These are phyloP conservation scores for Trichosanthes cucumerina DNA, from an alignment of 306 rosid genomes.

Conservation along the genomic window DNA sequence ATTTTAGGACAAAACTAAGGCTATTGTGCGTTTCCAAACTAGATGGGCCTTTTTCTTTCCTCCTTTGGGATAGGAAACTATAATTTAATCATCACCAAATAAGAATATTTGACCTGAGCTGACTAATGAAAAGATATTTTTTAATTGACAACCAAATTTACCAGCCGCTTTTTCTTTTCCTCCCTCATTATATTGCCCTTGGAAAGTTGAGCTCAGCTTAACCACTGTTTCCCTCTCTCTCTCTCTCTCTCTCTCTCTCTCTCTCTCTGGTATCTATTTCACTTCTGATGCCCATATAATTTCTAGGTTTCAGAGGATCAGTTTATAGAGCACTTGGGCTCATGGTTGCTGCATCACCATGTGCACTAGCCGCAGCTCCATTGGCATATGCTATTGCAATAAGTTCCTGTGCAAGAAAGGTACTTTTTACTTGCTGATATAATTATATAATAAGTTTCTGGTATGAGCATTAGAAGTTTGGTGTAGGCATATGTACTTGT, in stretches of 20 bases:
- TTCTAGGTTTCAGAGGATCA: conserved; percentile 91
- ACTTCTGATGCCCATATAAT: conserved; percentile 25
- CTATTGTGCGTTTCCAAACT: neutral
- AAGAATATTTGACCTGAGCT: neutral
- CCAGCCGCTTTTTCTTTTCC: neutral
- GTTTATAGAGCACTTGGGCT: conserved; percentile 90
- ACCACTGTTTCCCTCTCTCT: neutral
- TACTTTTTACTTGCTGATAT: conserved; percentile 15
- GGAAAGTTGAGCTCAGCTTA: neutral
- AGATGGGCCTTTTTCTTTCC: neutral
- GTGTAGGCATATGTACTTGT: neutral
- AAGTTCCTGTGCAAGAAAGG: conserved; percentile 91
- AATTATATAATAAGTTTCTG: neutral
- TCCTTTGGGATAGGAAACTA: neutral
- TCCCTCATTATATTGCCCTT: neutral
- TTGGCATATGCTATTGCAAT: conserved; percentile 93
- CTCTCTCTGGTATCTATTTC: neutral
- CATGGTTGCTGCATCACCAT: conserved; percentile 98
- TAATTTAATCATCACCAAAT: neutral
- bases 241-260: neutral
- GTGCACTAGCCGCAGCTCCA: conserved; percentile 98
- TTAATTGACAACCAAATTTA: neutral
- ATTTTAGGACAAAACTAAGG: neutral
- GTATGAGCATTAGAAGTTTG: neutral
- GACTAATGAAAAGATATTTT: neutral